Evolutionary conservation across 2,329 filamentous ascomycete species (phyloP), one percentile per base, ranked within the genome.

Genomic region (Moelleriella libera): DNA sequence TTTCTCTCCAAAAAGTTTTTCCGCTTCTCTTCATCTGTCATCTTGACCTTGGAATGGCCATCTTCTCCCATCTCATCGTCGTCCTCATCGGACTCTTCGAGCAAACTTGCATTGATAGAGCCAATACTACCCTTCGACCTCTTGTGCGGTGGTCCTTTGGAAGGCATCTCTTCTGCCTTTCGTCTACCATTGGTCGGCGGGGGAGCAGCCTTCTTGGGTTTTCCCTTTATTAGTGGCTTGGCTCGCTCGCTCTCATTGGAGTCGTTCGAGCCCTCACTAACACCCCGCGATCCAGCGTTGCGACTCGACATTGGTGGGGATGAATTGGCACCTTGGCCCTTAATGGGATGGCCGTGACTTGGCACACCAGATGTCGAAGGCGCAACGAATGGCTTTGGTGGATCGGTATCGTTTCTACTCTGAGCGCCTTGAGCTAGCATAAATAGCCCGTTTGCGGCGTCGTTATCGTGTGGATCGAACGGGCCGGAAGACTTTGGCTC

Each of bases 1-100:
- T 98, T 98, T 30, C 92, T 77, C 61, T 98, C 92, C 2, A 98
- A 72, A 65, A 98, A 98, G 63, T 97, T 98, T 69, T 94, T 95
- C 41, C 92, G 78, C 72, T 98, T 98, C 70, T 98, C 92, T 60
- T 97, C 92, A 48, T 97, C 92, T 0, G 89, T 96, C 88, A 96
- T 94, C 71, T 95, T 96, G 0, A 64, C 60, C 63, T 81, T 84
- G 41, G 71, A 78, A 41, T 72, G 69, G 44, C 78, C 70, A 31
- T 72, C 74, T 5, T 77, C 72, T 45, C 78, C 74, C 44, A 71
- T 76, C 53, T 72, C 60, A 7, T 59, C 45, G 28, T 59, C 54
- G 47, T 76, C 70, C 5, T 79, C 75, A 29, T 69, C 70, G 5
- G 68, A 65, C 3, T 76, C 70, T 4, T 79, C 74, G 5, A 79